Conservation (phyloP, 805 yeast species). For the Lipomyces orientalis region DNA sequence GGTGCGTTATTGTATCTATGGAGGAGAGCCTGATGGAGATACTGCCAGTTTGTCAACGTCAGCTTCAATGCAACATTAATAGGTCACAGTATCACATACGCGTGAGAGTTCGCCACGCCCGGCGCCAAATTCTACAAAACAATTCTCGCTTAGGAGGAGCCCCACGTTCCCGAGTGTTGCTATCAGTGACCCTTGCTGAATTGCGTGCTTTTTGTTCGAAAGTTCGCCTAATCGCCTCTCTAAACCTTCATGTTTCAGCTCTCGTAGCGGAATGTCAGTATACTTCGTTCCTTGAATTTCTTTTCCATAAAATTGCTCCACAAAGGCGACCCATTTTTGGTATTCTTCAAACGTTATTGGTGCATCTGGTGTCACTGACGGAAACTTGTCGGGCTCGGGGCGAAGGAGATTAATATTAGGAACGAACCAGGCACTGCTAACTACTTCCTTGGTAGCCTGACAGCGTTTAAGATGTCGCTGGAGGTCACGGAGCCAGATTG, state of each 20-base stretch:
- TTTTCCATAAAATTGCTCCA: slow-evolving; percentile 23
- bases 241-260: slow-evolving; percentile 46
- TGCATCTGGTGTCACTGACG: background rate
- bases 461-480: slow-evolving; percentile 34
- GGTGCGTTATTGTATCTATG: slow-evolving; percentile 6
- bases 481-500: slow-evolving; percentile 23
- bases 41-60: background rate
- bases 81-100: slow-evolving; percentile 13
- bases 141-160: slow-evolving; percentile 47
- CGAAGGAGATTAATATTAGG: slow-evolving; percentile 15
- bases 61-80: background rate
- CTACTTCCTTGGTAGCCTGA: slow-evolving; percentile 31
- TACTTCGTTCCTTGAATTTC: slow-evolving; percentile 42
- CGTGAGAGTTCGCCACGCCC: slow-evolving; percentile 86
- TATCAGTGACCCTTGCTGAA: slow-evolving; percentile 80
- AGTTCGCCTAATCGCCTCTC: slow-evolving; percentile 55
- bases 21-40: slow-evolving; percentile 41
- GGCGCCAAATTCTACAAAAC: slow-evolving; percentile 82
- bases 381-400: background rate
- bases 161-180: slow-evolving; percentile 60
- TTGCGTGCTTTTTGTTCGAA: slow-evolving; percentile 72
- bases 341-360: slow-evolving; percentile 19
- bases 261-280: slow-evolving; percentile 6
- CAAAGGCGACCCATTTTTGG: slow-evolving; percentile 15
- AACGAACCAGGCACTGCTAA: slow-evolving; percentile 31